Evolutionary conservation across 2,329 filamentous ascomycete genomes (phyloP).

Genomic region (Epichloe typhina): DNA sequence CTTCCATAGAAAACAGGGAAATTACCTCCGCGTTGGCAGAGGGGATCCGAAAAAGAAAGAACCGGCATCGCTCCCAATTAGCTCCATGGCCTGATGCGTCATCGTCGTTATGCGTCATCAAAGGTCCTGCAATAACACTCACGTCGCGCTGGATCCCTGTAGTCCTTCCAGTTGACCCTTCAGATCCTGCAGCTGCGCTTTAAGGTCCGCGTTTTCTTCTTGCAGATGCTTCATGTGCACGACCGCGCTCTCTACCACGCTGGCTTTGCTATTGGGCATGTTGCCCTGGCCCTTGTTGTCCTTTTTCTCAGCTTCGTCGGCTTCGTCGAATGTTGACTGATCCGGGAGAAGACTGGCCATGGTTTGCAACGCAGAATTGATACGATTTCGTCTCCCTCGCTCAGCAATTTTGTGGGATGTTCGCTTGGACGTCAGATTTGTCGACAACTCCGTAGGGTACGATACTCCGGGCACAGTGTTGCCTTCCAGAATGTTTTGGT

Average conservation of each 20-base stretch:
- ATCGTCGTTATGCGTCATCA: background rate
- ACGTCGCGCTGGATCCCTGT: background rate
- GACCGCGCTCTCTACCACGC: constrained; percentile 94
- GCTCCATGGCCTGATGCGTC: background rate
- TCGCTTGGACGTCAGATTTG: constrained; percentile 87
- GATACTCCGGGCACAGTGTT: constrained; percentile 80
- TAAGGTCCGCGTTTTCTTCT: constrained; percentile 55
- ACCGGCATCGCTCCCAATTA: background rate
- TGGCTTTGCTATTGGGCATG: constrained; percentile 78
- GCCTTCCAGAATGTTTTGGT: constrained; percentile 92
- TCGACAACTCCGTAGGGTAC: constrained; percentile 82
- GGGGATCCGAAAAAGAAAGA: background rate
- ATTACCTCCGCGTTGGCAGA: too few species aligned
- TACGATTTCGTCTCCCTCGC: constrained; percentile 86
- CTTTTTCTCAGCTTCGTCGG: constrained; percentile 34
- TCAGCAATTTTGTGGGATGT: constrained; percentile 98
- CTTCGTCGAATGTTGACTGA: constrained; percentile 25
- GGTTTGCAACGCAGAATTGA: constrained; percentile 85
- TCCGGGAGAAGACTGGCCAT: constrained; percentile 77
- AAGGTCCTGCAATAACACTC: too few species aligned
- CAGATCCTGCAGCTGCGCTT: constrained; percentile 39
- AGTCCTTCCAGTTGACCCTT: constrained; percentile 18
- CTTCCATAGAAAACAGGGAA: too few species aligned
- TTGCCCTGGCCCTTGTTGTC: constrained; percentile 29
- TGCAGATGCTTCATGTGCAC: constrained; percentile 84